These are phyloP conservation scores for Coemansia sp. DNA, from an alignment of 192 early-diverging fungal species.

Conservation along the genomic window DNA sequence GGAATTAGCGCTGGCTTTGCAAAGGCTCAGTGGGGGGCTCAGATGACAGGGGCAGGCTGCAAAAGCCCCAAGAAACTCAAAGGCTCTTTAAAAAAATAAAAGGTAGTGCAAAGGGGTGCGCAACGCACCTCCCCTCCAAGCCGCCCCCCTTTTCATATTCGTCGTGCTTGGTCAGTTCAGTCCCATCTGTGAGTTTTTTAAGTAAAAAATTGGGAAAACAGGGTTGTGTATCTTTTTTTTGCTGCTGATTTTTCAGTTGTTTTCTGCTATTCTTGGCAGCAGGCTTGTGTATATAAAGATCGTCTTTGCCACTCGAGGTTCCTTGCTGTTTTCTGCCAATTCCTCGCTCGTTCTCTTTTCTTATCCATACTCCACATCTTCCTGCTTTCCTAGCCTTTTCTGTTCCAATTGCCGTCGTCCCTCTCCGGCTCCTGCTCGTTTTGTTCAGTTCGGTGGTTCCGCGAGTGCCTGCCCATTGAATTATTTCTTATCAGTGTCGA, in stretches of 20 bases:
- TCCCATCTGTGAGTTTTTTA: not conserved
- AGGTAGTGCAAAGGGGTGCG: not conserved
- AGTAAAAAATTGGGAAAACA: not conserved
- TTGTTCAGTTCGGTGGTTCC: not conserved
- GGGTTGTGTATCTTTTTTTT: not conserved
- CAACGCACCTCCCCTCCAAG: not conserved
- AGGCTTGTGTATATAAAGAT: conserved; percentile 1
- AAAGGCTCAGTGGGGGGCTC: not conserved
- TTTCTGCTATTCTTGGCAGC: not conserved
- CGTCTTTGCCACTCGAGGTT: not conserved
- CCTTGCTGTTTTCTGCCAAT: not conserved
- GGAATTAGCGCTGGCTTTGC: not conserved
- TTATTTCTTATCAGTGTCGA: not conserved
- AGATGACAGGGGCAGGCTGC: conserved; percentile 1
- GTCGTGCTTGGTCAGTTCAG: not conserved
- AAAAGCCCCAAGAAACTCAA: not conserved
- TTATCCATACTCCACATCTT: not conserved
- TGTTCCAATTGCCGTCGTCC: not conserved
- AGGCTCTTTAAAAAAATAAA: not conserved
- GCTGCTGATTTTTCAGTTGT: not conserved
- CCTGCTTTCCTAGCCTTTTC: not conserved
- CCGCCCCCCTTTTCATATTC: not conserved
- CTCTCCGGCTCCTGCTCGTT: not conserved
- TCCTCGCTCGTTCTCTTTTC: not conserved
- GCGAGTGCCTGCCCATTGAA: not conserved